phyloP scores from a whole-genome alignment of 2,329 filamentous ascomycete species.

The Rhinocladiella similis region DNA sequence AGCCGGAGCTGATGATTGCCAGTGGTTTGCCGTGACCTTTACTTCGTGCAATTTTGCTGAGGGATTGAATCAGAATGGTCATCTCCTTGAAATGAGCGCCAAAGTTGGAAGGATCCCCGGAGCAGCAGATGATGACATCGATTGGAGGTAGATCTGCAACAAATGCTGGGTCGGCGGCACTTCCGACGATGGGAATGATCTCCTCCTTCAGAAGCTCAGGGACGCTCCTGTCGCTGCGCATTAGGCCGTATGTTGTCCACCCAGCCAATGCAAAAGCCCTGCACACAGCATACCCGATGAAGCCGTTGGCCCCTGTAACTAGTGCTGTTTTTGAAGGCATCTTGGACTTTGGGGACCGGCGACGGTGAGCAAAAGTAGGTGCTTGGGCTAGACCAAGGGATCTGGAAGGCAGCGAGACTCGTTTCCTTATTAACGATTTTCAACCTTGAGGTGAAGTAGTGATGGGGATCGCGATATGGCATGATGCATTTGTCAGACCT shows the following conservation, averaged over 20 bases:
- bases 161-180: constrained; percentile 8
- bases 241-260: constrained; percentile 48
- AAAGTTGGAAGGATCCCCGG: constrained; percentile 45
- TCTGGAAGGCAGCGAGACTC: no score
- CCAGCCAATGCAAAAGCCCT: constrained; percentile 49
- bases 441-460: no score
- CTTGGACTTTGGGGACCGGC: not conserved
- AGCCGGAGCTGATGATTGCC: constrained; percentile 50
- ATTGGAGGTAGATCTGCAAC: constrained; percentile 27
- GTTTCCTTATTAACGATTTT: no score
- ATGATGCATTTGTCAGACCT: not conserved
- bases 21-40: constrained; percentile 39
- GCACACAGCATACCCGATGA: constrained; percentile 49
- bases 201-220: constrained; percentile 15
- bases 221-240: constrained; percentile 32
- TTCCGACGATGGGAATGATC: constrained; percentile 18
- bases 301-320: constrained; percentile 52
- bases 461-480: no score
- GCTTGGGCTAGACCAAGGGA: no score
- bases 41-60: constrained; percentile 32
- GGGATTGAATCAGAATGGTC: constrained; percentile 35
- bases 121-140: constrained; percentile 47
- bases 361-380: not conserved
- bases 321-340: constrained; percentile 37
- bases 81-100: constrained; percentile 41